Percentiles rank a stretch among this genome's conserved stretches.
Evolutionary conservation across 306 rosid species (phyloP).

Genomic region (Malus domestica): ASM211411v1 NC_041791.1:7337501-7338000

Average conservation of each 20-base stretch:
- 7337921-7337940: slow-evolving; percentile 56
- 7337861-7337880: slow-evolving; percentile 92
- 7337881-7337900: slow-evolving; percentile 88
- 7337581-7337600: slow-evolving; percentile 90
- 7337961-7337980: slow-evolving; percentile 66
- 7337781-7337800: slow-evolving; percentile 48
- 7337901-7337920: slow-evolving; percentile 74
- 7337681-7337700: background rate
- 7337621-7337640: slow-evolving; percentile 93
- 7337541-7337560: slow-evolving; percentile 91
- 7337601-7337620: slow-evolving; percentile 98
- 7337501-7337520: slow-evolving; percentile 93
- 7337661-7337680: background rate
- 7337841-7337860: slow-evolving; percentile 91
- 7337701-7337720: too few species aligned
- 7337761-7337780: background rate
- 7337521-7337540: slow-evolving; percentile 94
- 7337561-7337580: slow-evolving; percentile 89
- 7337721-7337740: background rate
- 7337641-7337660: background rate
- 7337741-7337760: background rate
- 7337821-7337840: slow-evolving; percentile 89
- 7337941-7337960: slow-evolving; percentile 88
- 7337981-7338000: slow-evolving; percentile 79
- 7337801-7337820: slow-evolving; percentile 92